phyloP scores from a whole-genome alignment of 2,329 filamentous ascomycete genomes.

The Aureobasidium namibiae region DNA sequence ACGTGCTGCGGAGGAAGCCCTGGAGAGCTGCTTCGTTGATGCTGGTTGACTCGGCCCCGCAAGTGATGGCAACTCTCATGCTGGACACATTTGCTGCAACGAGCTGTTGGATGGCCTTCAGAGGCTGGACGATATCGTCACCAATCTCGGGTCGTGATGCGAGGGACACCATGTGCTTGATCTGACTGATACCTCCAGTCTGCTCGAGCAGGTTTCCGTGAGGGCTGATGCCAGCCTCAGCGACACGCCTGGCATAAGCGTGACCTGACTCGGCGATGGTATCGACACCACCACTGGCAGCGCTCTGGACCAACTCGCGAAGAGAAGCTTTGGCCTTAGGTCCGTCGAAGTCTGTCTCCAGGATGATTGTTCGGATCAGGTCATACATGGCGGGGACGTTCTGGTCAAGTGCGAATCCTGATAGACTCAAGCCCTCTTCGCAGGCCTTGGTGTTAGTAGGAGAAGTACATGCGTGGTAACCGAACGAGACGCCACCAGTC shows the following conservation, averaged over 20 bases:
- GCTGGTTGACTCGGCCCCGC: constrained; percentile 62
- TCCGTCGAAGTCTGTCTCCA: constrained; percentile 84
- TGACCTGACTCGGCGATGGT: constrained; percentile 87
- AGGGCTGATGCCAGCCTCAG: constrained; percentile 68
- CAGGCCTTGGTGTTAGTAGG: constrained; percentile 62
- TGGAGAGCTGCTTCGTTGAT: constrained; percentile 64
- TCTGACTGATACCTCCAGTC: constrained; percentile 81
- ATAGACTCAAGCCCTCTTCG: constrained; percentile 74
- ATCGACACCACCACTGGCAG: constrained; percentile 83
- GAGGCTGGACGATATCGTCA: constrained; percentile 45
- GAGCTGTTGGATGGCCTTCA: constrained; percentile 76
- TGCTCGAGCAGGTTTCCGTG: constrained; percentile 70
- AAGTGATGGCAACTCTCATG: constrained; percentile 77
- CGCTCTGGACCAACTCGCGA: constrained; percentile 75
- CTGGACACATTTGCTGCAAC: constrained; percentile 57
- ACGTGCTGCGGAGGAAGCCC: constrained; percentile 50
- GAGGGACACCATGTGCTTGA: constrained; percentile 73
- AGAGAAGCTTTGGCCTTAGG: constrained; percentile 74
- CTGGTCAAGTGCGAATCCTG: constrained; percentile 79
- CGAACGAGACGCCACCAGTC: constrained; percentile 81
- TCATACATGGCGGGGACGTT: constrained; percentile 90
- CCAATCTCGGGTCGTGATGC: constrained; percentile 66
- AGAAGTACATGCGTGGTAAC: constrained; percentile 73
- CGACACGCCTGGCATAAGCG: constrained; percentile 73
- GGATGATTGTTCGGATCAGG: constrained; percentile 67